A percentile compares a stretch with the other conserved stretches of the same genome.
These are phyloP conservation scores for Phialophora expanda DNA, from an alignment of 2,329 filamentous ascomycete genomes.

Conservation along the genomic window DNA sequence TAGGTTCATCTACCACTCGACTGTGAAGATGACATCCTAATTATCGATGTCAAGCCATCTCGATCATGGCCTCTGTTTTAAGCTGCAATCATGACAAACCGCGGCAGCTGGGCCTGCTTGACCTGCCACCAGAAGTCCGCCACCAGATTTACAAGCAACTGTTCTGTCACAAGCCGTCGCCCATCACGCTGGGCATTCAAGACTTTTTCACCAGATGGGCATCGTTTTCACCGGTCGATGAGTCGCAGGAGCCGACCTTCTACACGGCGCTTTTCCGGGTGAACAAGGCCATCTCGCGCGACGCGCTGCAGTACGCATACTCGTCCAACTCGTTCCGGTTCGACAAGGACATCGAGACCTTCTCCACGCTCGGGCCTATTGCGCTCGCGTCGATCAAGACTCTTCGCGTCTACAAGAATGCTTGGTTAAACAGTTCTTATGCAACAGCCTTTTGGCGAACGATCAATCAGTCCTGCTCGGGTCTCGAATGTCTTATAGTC, in stretches of 20 bases:
- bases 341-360: slow-evolving; percentile 22
- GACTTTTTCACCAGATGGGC: slow-evolving; percentile 11
- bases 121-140: slow-evolving; percentile 32
- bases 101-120: slow-evolving; percentile 10
- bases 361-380: slow-evolving; percentile 19
- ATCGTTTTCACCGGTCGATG: slow-evolving; percentile 5
- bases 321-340: slow-evolving; percentile 29
- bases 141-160: slow-evolving; percentile 30
- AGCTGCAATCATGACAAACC: not conserved
- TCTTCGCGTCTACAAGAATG: slow-evolving; percentile 24
- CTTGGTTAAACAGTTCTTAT: slow-evolving; percentile 13
- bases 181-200: slow-evolving; percentile 21
- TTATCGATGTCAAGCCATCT: not conserved
- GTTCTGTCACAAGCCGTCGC: slow-evolving; percentile 28
- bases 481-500: slow-evolving; percentile 23
- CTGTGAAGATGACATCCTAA: not conserved
- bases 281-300: slow-evolving; percentile 32
- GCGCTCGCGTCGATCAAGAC: slow-evolving; percentile 31
- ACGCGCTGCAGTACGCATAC: slow-evolving; percentile 33
- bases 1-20: not conserved
- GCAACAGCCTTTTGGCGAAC: slow-evolving; percentile 22
- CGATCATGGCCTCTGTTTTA: not conserved
- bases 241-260: slow-evolving; percentile 26
- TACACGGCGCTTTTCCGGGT: slow-evolving; percentile 30
- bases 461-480: slow-evolving; percentile 22